These are phyloP conservation scores for Phaeosphaeriaceae sp. DNA, from an alignment of 2,329 filamentous ascomycete species.

Conservation along the genomic window DNA sequence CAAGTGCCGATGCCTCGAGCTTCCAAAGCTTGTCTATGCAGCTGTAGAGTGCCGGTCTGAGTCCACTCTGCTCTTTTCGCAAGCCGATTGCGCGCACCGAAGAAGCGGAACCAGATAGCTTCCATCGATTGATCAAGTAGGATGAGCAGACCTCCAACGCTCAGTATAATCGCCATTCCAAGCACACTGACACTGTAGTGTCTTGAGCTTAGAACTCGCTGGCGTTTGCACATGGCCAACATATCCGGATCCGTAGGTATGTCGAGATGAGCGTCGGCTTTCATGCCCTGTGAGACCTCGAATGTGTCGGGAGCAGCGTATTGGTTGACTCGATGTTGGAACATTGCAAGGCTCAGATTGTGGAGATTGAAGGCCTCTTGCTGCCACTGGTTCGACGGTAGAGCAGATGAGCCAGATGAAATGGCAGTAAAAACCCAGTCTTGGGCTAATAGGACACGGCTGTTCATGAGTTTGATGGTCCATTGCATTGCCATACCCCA, in stretches of 20 bases:
- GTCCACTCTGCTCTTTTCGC: conserved; percentile 26
- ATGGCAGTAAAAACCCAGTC: conserved; percentile 23
- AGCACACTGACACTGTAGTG: conserved; percentile 28
- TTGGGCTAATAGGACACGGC: conserved; percentile 19
- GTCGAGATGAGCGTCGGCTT: conserved; percentile 12
- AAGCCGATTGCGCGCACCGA: conserved; percentile 19
- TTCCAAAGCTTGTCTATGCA: conserved; percentile 24
- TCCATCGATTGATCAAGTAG: conserved; percentile 16
- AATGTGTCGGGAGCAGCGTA: conserved; percentile 21
- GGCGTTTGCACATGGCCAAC: conserved; percentile 16
- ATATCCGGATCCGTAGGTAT: conserved; percentile 15
- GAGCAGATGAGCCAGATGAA: conserved; percentile 12
- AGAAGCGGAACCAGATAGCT: conserved; percentile 18
- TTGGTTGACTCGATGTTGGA: conserved; percentile 27
- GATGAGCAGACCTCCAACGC: conserved; percentile 24
- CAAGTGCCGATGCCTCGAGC: conserved; percentile 20
- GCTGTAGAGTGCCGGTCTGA: conserved; percentile 18
- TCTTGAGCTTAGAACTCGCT: conserved; percentile 22
- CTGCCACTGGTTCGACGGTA: conserved; percentile 23
- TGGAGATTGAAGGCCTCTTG: conserved; percentile 26
- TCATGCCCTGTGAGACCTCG: conserved; percentile 15
- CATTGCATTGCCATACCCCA: conserved; percentile 28
- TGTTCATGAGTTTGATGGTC: conserved; percentile 17
- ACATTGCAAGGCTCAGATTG: conserved; percentile 28
- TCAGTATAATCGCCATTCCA: conserved; percentile 28